Evolutionary conservation across 495 filamentous ascomycete species (phyloP), one percentile per base, ranked within the genome.

Genomic region (Neohortaea acidophila): DNA sequence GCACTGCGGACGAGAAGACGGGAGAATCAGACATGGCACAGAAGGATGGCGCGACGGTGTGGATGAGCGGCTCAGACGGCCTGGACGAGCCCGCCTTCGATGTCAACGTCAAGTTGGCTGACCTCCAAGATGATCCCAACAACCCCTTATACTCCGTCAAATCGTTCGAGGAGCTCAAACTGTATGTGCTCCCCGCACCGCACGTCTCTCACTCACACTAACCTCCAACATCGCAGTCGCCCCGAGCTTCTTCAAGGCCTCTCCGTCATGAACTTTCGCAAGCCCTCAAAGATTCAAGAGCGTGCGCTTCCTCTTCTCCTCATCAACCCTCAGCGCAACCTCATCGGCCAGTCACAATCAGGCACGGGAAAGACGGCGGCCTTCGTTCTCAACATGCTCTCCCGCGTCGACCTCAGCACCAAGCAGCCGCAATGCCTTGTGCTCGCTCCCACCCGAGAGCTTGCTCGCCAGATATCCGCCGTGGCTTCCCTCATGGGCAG

Each of bases 361-460:
- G 91, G 91, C 44, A 99, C 91, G 11, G 91, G 91, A 41, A 99
- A 99, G 64, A 99, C 91, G 8, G 91, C 89, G 21, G 91, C 91
- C 21, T 99, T 96, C 58, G 76, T 84, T 18, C 71, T 93, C 38
- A 94, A 89, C 28, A 80, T 94, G 37, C 69, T 99, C 14, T 76
- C 77, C 38, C 81, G 89, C 33, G 56, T 94, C 49, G 80, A 96
- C 47, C 64, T 84, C 31, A 60, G 51, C 14, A 66, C 70, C 30
- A 63, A 73, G n/a, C 36, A 60, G 29, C 87, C 89, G 6, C 89
- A 99, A 61, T 84, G 85, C 14, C 60, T 99, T 12, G 76, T 86
- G 34, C 71, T 99, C 14, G 89, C 85, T 8, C 89, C 89, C 4
- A 94, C 83, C 41, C 80, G 89, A 50, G 89, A 99, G 62, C 67